Conservation (phyloP, 345 rosid genomes). For the Eucalyptus shirleyi region DNA sequence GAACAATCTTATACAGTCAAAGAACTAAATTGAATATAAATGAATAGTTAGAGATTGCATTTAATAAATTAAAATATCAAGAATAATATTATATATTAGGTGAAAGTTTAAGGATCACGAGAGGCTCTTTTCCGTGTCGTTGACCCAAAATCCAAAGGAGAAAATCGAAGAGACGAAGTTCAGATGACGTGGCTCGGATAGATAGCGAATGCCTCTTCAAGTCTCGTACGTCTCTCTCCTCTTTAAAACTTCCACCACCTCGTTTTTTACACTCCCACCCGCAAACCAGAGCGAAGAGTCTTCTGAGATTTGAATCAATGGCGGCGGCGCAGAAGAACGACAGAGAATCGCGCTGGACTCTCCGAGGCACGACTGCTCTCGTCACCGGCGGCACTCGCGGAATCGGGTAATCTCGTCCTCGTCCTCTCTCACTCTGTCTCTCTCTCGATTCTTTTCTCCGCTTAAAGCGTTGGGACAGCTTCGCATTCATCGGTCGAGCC, state of each 20-base stretch:
- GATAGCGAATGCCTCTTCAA: background rate
- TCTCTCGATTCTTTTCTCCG: background rate
- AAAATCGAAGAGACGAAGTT: background rate
- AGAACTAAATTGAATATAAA: too few relatives aligned
- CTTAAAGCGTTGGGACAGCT: background rate
- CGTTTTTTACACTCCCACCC: background rate
- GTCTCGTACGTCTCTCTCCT: background rate
- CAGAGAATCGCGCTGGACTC: constrained; percentile 45
- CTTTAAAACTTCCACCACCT: background rate
- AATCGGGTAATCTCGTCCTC: constrained; percentile 35
- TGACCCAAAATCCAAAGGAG: background rate
- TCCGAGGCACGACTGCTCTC: constrained; percentile 55
- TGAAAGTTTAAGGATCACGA: accelerated
- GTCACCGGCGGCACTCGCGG: constrained; percentile 94
- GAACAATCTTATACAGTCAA: too few relatives aligned
- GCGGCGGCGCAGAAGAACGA: constrained; percentile 11
- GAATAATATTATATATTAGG: too few relatives aligned
- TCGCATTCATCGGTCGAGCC: background rate
- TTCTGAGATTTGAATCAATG: background rate
- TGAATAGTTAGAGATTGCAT: accelerated
- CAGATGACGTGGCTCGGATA: background rate
- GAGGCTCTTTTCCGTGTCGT: background rate
- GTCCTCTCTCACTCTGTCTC: background rate
- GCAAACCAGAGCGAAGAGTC: background rate
- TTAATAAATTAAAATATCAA: too few relatives aligned